phyloP scores from a whole-genome alignment of 2,329 filamentous ascomycete genomes.

The Iodosphaeria phyllophila region DNA sequence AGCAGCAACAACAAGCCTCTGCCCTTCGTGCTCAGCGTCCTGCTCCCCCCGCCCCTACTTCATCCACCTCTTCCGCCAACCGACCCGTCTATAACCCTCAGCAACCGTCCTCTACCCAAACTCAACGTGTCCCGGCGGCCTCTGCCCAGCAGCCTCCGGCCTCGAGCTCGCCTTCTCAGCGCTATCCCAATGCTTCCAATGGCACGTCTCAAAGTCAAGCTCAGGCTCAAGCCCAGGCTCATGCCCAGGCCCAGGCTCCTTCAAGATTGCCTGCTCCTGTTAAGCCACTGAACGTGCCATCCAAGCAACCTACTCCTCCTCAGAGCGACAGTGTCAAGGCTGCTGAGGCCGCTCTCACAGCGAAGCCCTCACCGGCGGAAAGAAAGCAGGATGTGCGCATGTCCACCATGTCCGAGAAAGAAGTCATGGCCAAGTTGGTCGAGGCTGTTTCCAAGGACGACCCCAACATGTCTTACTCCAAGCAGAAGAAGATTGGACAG shows the following conservation, averaged over 20 bases:
- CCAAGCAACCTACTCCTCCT: constrained; percentile 36
- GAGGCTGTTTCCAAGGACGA: constrained; percentile 93
- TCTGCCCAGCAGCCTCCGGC: constrained; percentile 24
- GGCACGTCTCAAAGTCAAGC: constrained; percentile 21
- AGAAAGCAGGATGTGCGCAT: constrained; percentile 88
- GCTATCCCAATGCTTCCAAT: constrained; percentile 37
- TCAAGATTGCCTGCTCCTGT: constrained; percentile 43
- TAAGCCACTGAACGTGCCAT: constrained; percentile 62
- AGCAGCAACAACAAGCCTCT: too few relatives aligned
- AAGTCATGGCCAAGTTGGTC: constrained; percentile 91
- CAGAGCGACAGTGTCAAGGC: constrained; percentile 61
- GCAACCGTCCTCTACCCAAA: constrained; percentile 25
- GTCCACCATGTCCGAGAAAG: constrained; percentile 93
- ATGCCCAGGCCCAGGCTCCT: constrained; percentile 20
- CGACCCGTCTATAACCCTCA: constrained; percentile 31
- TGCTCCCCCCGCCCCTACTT: constrained; percentile 51
- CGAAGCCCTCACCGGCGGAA: constrained; percentile 55
- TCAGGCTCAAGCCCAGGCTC: constrained; percentile 27
- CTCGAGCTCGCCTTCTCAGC: constrained; percentile 30
- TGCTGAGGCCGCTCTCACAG: constrained; percentile 73
- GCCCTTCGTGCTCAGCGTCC: constrained; percentile 55
- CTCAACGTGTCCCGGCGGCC: constrained; percentile 18
- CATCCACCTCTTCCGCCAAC: constrained; percentile 13
- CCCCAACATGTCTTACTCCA: constrained; percentile 87
- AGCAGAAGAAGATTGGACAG: constrained; percentile 99